These are phyloP conservation scores for Colletotrichum kahawae DNA, from an alignment of 2,329 filamentous ascomycete species.

Conservation along the genomic window DNA sequence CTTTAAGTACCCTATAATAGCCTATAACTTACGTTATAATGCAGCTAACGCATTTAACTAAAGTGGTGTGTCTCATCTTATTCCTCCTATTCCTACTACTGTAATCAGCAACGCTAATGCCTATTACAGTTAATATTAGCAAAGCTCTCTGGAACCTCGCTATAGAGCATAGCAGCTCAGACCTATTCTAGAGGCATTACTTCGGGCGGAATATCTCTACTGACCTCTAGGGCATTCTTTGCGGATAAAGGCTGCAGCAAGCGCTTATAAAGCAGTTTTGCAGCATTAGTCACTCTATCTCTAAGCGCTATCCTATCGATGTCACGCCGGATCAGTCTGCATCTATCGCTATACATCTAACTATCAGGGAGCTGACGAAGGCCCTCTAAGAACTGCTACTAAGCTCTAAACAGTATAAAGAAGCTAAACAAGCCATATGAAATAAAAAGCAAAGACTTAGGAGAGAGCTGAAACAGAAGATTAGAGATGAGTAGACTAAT, in stretches of 20 bases:
- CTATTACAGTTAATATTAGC: background rate
- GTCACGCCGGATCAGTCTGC: too few species aligned
- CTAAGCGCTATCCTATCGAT: too few species aligned
- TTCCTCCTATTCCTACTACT: background rate
- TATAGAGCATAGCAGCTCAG: background rate
- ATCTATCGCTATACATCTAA: too few species aligned
- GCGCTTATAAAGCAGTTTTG: constrained; percentile 20
- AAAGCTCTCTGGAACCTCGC: background rate
- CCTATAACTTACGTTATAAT: background rate
- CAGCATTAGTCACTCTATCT: too few species aligned
- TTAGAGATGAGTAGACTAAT: constrained; percentile 21
- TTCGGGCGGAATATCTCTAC: background rate
- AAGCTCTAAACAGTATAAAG: background rate
- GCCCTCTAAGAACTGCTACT: too few species aligned
- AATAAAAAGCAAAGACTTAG: constrained; percentile 24
- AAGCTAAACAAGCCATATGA: background rate
- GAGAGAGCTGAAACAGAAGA: constrained; percentile 18
- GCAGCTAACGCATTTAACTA: background rate
- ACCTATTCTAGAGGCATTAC: background rate
- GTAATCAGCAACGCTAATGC: background rate
- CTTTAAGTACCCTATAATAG: background rate
- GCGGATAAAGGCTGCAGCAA: constrained; percentile 14
- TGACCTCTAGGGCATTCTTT: background rate
- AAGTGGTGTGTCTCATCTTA: background rate
- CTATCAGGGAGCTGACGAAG: too few species aligned